Evolutionary conservation across 768 basidiomycete genomes (phyloP).

Genomic region (Pleurotus eryngii): DNA sequence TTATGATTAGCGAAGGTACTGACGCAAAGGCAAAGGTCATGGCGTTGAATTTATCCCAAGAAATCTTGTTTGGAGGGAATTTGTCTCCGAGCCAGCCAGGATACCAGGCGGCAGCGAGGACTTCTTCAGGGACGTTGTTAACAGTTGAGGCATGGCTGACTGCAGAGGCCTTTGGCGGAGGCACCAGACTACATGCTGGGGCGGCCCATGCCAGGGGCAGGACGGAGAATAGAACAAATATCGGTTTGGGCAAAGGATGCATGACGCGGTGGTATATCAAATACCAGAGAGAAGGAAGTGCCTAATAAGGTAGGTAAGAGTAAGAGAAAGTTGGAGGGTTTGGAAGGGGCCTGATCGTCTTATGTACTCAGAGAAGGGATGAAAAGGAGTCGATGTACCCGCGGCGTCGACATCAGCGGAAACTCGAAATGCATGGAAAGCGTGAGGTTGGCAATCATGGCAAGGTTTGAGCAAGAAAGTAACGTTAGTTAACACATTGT

Average conservation of each 20-base stretch:
- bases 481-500: background rate
- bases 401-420: background rate
- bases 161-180: slow-evolving; percentile 17
- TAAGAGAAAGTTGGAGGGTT: background rate
- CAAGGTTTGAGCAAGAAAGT: background rate
- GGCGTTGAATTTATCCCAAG: slow-evolving; percentile 53
- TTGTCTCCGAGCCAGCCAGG: slow-evolving; percentile 45
- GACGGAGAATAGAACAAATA: slow-evolving; percentile 24
- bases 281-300: background rate
- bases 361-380: background rate
- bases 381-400: background rate
- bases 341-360: background rate
- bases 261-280: background rate
- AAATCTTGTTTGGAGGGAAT: slow-evolving; percentile 39
- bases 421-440: background rate
- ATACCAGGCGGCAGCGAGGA: slow-evolving; percentile 54
- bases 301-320: background rate
- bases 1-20: slow-evolving; percentile 11
- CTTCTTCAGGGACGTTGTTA: slow-evolving; percentile 19
- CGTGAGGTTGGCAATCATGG: background rate
- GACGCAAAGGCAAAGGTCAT: slow-evolving; percentile 50
- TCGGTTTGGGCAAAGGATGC: slow-evolving; percentile 7
- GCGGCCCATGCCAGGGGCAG: slow-evolving; percentile 23
- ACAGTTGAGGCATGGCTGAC: background rate
- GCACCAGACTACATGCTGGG: slow-evolving; percentile 30